Evolutionary conservation across 768 basidiomycete species (phyloP), one percentile per base, ranked within the genome.

Genomic region (Aureoboletus auriporus): DNA sequence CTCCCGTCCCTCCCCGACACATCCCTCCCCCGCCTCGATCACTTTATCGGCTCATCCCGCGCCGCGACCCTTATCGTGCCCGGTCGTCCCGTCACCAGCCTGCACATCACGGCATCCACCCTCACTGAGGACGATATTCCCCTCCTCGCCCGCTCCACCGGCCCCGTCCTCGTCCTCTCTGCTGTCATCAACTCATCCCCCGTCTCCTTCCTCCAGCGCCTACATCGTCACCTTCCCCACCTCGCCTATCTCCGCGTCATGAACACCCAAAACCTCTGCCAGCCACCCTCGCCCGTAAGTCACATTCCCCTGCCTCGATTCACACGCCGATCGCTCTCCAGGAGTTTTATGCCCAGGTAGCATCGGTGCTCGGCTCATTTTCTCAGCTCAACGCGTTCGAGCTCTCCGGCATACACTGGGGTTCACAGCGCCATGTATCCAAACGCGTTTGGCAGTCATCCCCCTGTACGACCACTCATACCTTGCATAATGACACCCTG

Each of bases 371-470:
- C 51, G 71, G 75, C n/a, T 74, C 75, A 8, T 76, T 89, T 52
- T 69, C 78, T n/a, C 68, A 77, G 46, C 75, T 89, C 31, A 69
- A 75, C 52, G 77, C 78, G 39, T 87, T 87, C 58, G 87, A 89
- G 61, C 77, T 89, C 27, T 83, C 77, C 40, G 88, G 87, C 30
- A 79, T 89, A 68, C 84, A 83, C 54, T 89, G 86, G 85, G 74
- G 76, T 41, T 81, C 79, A 6, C 73, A 75, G n/a, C 71, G 67
- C 44, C 62, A 71, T 41, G 69, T 75, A 29, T 62, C 71, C 34
- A 75, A 71, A 51, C 70, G 71, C 28, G 67, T 75, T 6, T 83
- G 81, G 82, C 76, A 77, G 62, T 77, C 79, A 1, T 71, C 75
- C 39, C 71, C 79, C 39, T 57, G 52, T 42, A 60, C 63, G 42